Conservation (phyloP, 768 basidiomycete genomes). For the Suillus sp. region DNA sequence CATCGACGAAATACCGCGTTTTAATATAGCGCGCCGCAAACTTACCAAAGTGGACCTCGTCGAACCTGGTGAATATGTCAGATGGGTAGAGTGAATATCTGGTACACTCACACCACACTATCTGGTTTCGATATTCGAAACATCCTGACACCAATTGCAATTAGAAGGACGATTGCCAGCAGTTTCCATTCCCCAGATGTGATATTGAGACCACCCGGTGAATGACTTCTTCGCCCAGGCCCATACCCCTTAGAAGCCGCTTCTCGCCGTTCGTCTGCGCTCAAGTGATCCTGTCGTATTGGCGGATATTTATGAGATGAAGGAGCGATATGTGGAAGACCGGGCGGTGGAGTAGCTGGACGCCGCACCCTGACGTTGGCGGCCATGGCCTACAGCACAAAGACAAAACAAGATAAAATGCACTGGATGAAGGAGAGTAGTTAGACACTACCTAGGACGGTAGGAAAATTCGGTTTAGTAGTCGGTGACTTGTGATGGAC, state of each 20-base stretch:
- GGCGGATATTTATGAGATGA: constrained; percentile 62
- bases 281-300: constrained; percentile 61
- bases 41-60: constrained; percentile 98
- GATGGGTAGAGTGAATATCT: constrained; percentile 4
- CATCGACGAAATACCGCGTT: constrained; percentile 89
- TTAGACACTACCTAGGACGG: neutral
- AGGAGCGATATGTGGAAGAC: constrained; percentile 38
- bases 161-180: constrained; percentile 59
- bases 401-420: constrained; percentile 10
- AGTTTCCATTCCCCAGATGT: constrained; percentile 78
- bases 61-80: constrained; percentile 61
- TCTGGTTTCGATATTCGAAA: constrained; percentile 84
- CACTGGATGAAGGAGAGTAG: neutral
- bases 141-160: constrained; percentile 81
- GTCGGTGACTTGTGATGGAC: neutral
- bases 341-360: constrained; percentile 66
- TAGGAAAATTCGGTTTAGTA: neutral
- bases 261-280: constrained; percentile 71
- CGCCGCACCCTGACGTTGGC: constrained; percentile 63
- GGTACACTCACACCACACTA: constrained; percentile 82
- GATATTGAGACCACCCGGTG: constrained; percentile 64
- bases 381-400: constrained; percentile 35
- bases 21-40: constrained; percentile 95
- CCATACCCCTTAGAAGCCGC: constrained; percentile 67
- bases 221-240: constrained; percentile 48